These are phyloP conservation scores for Puccinellia tenuiflora DNA, from an alignment of 176 grass and related monocot species.

Conservation along the genomic window DNA sequence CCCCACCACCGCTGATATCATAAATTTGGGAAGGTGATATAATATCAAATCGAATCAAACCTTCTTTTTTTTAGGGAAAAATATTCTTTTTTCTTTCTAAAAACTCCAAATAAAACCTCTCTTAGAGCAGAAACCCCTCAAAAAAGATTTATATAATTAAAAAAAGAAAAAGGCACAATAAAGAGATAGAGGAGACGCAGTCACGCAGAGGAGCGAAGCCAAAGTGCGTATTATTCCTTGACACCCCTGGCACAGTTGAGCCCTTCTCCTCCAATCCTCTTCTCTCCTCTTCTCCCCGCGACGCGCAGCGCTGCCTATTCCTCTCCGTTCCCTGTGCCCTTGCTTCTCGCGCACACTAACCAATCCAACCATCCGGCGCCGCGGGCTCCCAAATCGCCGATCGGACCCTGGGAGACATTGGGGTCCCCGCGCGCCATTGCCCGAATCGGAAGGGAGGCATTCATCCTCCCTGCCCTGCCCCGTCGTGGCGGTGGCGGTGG, in stretches of 20 bases:
- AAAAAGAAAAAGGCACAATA: not conserved
- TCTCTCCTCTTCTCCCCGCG: not conserved
- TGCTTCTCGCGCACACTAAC: slow-evolving; percentile 52
- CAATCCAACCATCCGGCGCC: slow-evolving; percentile 43
- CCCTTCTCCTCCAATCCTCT: not conserved
- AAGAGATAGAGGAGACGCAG: not conserved
- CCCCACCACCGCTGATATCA: not conserved
- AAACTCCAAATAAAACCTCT: slow-evolving; percentile 7
- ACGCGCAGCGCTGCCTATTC: slow-evolving; percentile 11
- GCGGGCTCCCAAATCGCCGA: slow-evolving; percentile 33
- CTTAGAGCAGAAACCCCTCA: not conserved
- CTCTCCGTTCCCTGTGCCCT: slow-evolving; percentile 40
- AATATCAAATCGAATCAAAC: slow-evolving; percentile 13
- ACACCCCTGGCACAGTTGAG: not conserved
- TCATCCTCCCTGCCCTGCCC: slow-evolving; percentile 12
- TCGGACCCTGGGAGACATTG: slow-evolving; percentile 23
- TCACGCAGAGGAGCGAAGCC: too few relatives aligned
- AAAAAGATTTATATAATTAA: too few relatives aligned
- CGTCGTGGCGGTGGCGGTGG: slow-evolving; percentile 28
- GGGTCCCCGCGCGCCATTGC: slow-evolving; percentile 23
- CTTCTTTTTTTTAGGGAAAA: too few relatives aligned
- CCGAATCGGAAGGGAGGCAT: slow-evolving; percentile 39
- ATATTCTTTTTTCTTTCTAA: not conserved
- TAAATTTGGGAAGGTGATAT: not conserved
- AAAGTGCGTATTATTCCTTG: slow-evolving; percentile 28